Base-by-base conservation (phyloP, 176 grass and related monocot species). In the Alloteropsis semialata region DNA sequence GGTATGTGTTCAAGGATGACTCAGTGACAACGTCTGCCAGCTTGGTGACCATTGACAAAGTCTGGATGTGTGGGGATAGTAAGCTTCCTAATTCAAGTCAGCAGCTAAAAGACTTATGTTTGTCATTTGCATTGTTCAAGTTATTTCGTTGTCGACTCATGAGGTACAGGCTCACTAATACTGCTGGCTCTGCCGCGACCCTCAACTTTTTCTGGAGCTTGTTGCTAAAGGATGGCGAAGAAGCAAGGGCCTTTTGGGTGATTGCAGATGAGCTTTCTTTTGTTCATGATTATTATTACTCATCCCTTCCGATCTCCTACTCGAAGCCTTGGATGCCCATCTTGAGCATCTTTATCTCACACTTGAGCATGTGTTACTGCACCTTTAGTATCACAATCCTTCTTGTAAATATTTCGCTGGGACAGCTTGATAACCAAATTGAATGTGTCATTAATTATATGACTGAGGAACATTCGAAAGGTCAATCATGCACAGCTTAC, bases 101-200 rank as follows among this genome's bases (percentile, higher is more conserved):
- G 19, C 24, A 16, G 1, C 0, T 61, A 3, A 76, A 76, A 33
- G 71, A 76, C 6, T 17, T 66, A 2, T 84, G 82, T 17, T 55
- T 84, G 0, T 76, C 82, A 41, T 84, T 84, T 18, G 34, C 74
- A 2, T 9, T 42, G 13, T 76, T 76, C 34, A 76, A 76, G n/a
- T 28, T 76, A n/a, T 24, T 76, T 22, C 34, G 36, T 6, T 76
- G 74, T 10, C 34, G 72, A 17, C 67, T 76, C 51, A n/a, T 46
- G 4, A 54, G 72, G 34, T 56, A 55, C 17, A 30, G 29, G 5
- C 1, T 56, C 3, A 2, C 11, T 53, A 13, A 13, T 6, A 1
- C 53, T 1, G 17, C 32, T 6, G 21, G 18, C 16, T 17, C 33
- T 3, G 3, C 0, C 0, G 2, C 16, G 3, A 22, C 43, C 5